Evolutionary conservation across 345 rosid genomes (phyloP).

Genomic region (Mallotus nudiflorus): DNA sequence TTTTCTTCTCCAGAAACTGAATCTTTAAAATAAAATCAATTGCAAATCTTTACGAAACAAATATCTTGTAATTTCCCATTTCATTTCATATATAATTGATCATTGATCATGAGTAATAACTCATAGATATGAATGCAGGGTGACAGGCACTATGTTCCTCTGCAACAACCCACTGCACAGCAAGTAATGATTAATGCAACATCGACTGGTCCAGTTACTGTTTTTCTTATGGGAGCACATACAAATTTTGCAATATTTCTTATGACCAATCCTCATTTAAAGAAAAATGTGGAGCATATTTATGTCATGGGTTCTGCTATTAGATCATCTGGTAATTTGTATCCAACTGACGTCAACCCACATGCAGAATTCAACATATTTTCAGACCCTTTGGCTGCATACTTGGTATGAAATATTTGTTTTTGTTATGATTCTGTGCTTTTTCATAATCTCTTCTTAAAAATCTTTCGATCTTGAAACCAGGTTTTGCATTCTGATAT

Average conservation of each 20-base stretch:
- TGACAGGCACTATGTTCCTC: conserved; percentile 65
- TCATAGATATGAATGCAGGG: conserved; percentile 42
- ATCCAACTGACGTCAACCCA: conserved; percentile 62
- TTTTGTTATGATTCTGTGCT: too few relatives aligned
- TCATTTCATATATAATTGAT: background rate
- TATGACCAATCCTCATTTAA: conserved; percentile 68
- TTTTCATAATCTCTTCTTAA: background rate
- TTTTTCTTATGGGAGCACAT: conserved; percentile 60
- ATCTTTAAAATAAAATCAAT: conserved; percentile 10
- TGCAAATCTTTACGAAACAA: too few relatives aligned
- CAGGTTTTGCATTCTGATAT: conserved; percentile 55
- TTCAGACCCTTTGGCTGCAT: conserved; percentile 81
- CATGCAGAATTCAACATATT: conserved; percentile 85
- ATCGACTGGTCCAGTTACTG: conserved; percentile 63
- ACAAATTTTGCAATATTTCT: conserved; percentile 74
- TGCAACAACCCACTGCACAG: conserved; percentile 70
- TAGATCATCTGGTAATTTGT: conserved; percentile 66
- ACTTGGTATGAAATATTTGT: conserved; percentile 45
- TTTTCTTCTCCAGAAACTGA: too few relatives aligned
- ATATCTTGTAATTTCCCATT: background rate
- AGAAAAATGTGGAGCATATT: conserved; percentile 67
- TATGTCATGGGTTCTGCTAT: conserved; percentile 88
- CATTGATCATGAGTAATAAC: too few relatives aligned
- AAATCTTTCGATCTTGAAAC: background rate
- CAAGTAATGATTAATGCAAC: conserved; percentile 66